Percentiles rank a stretch among this genome's conserved stretches.
Evolutionary conservation across 2,329 filamentous ascomycete genomes (phyloP).

Genomic region (Exophiala spinifera): DNA sequence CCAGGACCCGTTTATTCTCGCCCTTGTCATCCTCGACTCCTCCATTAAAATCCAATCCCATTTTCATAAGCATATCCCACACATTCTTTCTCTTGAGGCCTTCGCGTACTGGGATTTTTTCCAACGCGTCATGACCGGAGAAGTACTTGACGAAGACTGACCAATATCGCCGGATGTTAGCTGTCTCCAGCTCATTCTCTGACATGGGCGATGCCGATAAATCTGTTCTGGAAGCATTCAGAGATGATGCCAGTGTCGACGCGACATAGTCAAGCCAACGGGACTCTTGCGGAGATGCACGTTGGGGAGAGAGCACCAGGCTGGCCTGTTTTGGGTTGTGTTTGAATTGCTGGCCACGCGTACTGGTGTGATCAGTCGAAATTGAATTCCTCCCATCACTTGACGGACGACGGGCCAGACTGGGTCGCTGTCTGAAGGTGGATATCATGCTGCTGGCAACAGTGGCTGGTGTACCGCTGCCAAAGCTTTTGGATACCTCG

Average conservation of each 20-base stretch:
- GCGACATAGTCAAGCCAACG: slow-evolving; percentile 59
- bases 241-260: slow-evolving; percentile 24
- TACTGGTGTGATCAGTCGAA: slow-evolving; percentile 22
- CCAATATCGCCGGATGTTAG: slow-evolving; percentile 63
- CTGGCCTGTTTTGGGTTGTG: slow-evolving; percentile 25
- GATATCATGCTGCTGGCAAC: slow-evolving; percentile 8
- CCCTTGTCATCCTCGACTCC: slow-evolving; percentile 25
- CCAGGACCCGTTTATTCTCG: slow-evolving; percentile 22
- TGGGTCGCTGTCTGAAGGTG: slow-evolving; percentile 21
- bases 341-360: slow-evolving; percentile 11
- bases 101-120: slow-evolving; percentile 81
- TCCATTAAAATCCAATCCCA: slow-evolving; percentile 53
- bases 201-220: slow-evolving; percentile 12
- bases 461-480: slow-evolving; percentile 13
- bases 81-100: slow-evolving; percentile 75
- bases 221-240: slow-evolving; percentile 34
- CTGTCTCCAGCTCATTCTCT: slow-evolving; percentile 12
- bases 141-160: slow-evolving; percentile 77
- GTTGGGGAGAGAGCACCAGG: slow-evolving; percentile 73
- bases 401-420: slow-evolving; percentile 23
- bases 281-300: slow-evolving; percentile 73
- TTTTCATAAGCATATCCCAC: slow-evolving; percentile 54
- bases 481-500: slow-evolving; percentile 17
- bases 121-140: slow-evolving; percentile 78
- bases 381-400: slow-evolving; percentile 24